Percentiles rank a stretch among this genome's conserved stretches.
These are phyloP conservation scores for Linum usitatissimum DNA, from an alignment of 345 rosid species.

Conservation along the genomic window DNA sequence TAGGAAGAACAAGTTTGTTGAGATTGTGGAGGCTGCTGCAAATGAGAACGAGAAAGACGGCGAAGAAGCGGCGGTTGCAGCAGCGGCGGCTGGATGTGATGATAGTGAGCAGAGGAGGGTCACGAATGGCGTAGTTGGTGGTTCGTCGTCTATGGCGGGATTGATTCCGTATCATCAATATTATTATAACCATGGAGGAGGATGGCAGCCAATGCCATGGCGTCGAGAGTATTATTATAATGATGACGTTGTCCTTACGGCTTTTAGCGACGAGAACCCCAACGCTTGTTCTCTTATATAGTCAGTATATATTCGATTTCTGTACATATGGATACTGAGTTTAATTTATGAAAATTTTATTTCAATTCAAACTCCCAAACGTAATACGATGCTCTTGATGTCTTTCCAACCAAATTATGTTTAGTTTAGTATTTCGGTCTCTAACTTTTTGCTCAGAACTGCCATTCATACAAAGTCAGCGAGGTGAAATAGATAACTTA, in stretches of 20 bases:
- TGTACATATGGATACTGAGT: too few species aligned
- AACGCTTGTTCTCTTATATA: conserved; percentile 50
- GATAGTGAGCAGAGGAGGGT: background rate
- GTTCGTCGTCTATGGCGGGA: background rate
- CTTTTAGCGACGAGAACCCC: conserved; percentile 68
- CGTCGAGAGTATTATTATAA: background rate
- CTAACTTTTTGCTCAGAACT: too few species aligned
- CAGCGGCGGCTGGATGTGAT: background rate
- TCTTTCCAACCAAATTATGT: too few species aligned
- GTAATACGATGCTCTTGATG: too few species aligned
- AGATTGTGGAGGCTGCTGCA: conserved; percentile 20
- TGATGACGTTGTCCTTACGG: conserved; percentile 16
- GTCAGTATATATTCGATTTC: too few species aligned
- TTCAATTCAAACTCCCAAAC: too few species aligned
- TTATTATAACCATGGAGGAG: conserved; percentile 4
- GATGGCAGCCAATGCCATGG: background rate
- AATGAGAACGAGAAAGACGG: conserved; percentile 4
- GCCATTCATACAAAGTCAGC: too few species aligned
- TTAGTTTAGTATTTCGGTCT: too few species aligned
- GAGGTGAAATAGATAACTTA: too few species aligned
- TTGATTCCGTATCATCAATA: conserved; percentile 1
- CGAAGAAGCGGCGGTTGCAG: conserved; percentile 11
- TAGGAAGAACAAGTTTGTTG: conserved; percentile 34
- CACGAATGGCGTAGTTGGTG: background rate
- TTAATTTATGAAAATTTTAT: too few species aligned